Percentiles rank a stretch among this genome's conserved stretches.
These are phyloP conservation scores for Raffaelea arxii DNA, from an alignment of 2,329 filamentous ascomycete species.

Conservation along the genomic window DNA sequence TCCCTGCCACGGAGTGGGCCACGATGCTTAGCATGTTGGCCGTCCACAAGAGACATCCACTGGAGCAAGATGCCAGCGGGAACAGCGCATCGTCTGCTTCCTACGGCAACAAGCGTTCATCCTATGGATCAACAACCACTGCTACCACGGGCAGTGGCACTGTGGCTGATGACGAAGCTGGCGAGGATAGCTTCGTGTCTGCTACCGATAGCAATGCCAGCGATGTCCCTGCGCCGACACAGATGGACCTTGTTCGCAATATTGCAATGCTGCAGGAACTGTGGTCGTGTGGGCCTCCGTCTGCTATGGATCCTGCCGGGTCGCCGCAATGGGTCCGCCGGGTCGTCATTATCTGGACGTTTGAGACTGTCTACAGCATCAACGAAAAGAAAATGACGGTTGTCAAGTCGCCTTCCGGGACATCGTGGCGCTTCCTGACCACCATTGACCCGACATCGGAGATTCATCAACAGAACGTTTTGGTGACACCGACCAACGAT, in stretches of 20 bases:
- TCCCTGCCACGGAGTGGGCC: constrained; percentile 49
- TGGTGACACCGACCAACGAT: constrained; percentile 17
- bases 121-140: constrained; percentile 9
- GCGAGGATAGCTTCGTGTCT: constrained; percentile 15
- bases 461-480: constrained; percentile 41
- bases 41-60: constrained; percentile 34
- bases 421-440: constrained; percentile 53
- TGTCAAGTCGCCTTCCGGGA: constrained; percentile 41
- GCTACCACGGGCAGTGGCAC: constrained; percentile 4
- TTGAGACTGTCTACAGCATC: constrained; percentile 38
- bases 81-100: neutral
- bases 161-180: constrained; percentile 15
- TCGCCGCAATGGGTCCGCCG: constrained; percentile 42
- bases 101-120: constrained; percentile 11
- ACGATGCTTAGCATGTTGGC: constrained; percentile 48
- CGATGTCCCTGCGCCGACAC: constrained; percentile 22
- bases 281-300: constrained; percentile 39
- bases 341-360: constrained; percentile 54
- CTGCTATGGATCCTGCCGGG: constrained; percentile 5
- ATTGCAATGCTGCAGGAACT: constrained; percentile 61
- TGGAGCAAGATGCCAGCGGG: constrained; percentile 14
- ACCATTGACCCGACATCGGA: constrained; percentile 50
- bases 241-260: constrained; percentile 47
- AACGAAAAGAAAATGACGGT: constrained; percentile 32
- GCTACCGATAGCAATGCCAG: constrained; percentile 16